A percentile compares a stretch with the other conserved stretches of the same genome.
These are phyloP conservation scores for Blastobotrys illinoisensis DNA, from an alignment of 1,139 yeast genomes.

Conservation along the genomic window DNA sequence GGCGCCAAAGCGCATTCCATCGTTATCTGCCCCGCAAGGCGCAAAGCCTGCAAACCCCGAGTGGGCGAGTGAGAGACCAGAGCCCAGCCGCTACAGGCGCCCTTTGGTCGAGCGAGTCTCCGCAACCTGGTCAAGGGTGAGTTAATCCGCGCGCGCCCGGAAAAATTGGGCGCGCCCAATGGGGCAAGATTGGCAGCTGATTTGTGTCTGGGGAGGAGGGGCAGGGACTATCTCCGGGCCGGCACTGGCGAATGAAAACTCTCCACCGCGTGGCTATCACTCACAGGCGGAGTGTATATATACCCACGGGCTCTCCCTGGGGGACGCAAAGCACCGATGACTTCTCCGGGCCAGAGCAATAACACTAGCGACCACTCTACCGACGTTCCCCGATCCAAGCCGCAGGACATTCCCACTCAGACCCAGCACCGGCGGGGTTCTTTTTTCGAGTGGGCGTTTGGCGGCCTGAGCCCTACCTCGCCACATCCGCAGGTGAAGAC, in stretches of 20 bases:
- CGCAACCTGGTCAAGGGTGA: background rate
- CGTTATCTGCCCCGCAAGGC: background rate
- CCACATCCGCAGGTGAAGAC: background rate
- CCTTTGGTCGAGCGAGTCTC: no score
- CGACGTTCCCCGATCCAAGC: conserved; percentile 4
- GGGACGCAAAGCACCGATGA: background rate
- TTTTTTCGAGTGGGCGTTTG: conserved; percentile 13
- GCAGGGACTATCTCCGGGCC: background rate
- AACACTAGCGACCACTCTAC: background rate
- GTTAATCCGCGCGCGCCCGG: conserved; percentile 1
- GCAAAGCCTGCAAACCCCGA: no score
- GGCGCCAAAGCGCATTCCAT: background rate
- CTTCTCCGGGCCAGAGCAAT: conserved; percentile 2
- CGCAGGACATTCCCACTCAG: conserved; percentile 1
- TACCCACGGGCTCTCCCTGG: background rate
- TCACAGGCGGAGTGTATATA: background rate
- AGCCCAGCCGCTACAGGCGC: no score
- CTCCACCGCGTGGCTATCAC: background rate
- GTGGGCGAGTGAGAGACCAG: no score
- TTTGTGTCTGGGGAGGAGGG: background rate
- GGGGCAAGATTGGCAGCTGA: conserved; percentile 1
- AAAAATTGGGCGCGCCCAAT: conserved; percentile 1
- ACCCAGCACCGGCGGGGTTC: conserved; percentile 10
- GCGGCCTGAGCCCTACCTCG: conserved; percentile 8
- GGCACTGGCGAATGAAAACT: background rate